Percentiles rank a stretch among this genome's conserved stretches.
Evolutionary conservation across 768 basidiomycete genomes (phyloP).

Genomic region (Heimioporus sp.): DNA sequence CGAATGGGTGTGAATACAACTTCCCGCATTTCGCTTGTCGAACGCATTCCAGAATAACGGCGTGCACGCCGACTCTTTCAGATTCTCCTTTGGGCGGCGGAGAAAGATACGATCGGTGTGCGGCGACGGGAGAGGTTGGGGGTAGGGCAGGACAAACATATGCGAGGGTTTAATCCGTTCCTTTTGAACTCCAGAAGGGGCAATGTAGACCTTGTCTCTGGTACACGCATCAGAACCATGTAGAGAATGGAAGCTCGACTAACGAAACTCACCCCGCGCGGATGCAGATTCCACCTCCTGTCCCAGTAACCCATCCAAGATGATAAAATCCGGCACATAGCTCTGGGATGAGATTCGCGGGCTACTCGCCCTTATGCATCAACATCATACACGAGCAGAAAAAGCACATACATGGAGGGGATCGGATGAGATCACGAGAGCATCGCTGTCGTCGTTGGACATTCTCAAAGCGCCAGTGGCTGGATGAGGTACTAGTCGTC

Average conservation of each 20-base stretch:
- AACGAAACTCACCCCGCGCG: constrained; percentile 51
- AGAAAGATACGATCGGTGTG: constrained; percentile 75
- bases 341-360: constrained; percentile 89
- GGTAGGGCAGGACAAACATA: constrained; percentile 85
- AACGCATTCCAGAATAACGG: constrained; percentile 94
- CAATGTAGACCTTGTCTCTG: constrained; percentile 80
- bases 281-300: constrained; percentile 80
- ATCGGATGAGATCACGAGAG: constrained; percentile 57
- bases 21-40: constrained; percentile 71
- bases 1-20: constrained; percentile 90
- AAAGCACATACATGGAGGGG: constrained; percentile 52
- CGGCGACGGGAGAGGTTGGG: constrained; percentile 54
- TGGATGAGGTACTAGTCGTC: background rate
- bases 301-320: constrained; percentile 92
- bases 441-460: constrained; percentile 36
- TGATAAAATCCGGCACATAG: constrained; percentile 81
- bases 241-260: no score
- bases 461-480: constrained; percentile 4
- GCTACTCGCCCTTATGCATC: constrained; percentile 41
- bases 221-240: background rate
- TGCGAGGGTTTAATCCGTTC: constrained; percentile 81
- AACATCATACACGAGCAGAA: no score
- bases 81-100: constrained; percentile 62
- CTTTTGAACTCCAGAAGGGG: constrained; percentile 89
- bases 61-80: constrained; percentile 87